Conservation (phyloP, 1,284 basidiomycete species). For the Rhodotorula sp. region DNA sequence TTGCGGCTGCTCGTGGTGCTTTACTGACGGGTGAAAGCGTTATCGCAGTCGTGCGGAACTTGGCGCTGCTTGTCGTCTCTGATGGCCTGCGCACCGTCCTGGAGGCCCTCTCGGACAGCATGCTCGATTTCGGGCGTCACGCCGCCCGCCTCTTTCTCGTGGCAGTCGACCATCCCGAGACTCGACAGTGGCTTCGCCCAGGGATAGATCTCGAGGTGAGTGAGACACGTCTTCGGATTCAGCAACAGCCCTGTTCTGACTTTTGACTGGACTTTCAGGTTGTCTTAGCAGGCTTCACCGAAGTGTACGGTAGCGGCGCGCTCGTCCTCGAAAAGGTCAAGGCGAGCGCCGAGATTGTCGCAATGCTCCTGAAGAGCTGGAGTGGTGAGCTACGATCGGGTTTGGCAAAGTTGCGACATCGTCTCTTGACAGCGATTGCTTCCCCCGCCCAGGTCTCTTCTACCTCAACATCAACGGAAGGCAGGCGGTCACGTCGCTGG, state of each 20-base stretch:
- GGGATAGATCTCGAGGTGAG: slow-evolving; percentile 81
- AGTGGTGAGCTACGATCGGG: slow-evolving; percentile 63
- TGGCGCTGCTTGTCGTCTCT: slow-evolving; percentile 74
- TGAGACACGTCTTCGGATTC: slow-evolving; percentile 49
- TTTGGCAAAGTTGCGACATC: not conserved
- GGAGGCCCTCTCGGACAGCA: slow-evolving; percentile 78
- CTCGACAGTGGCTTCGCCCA: slow-evolving; percentile 72
- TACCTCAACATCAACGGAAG: slow-evolving; percentile 91
- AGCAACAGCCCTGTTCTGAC: not conserved
- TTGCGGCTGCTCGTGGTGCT: not conserved
- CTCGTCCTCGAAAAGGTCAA: slow-evolving; percentile 72
- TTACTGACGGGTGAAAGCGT: not conserved
- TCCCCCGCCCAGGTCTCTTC: slow-evolving; percentile 66
- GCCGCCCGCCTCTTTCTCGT: slow-evolving; percentile 81
- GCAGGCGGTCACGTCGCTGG: slow-evolving; percentile 76
- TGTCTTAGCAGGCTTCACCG: slow-evolving; percentile 80
- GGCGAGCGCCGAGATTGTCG: slow-evolving; percentile 72
- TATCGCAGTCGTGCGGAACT: slow-evolving; percentile 63
- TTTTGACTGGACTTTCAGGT: slow-evolving; percentile 45
- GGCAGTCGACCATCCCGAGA: slow-evolving; percentile 80
- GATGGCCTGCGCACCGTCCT: slow-evolving; percentile 86
- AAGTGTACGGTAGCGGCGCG: slow-evolving; percentile 79
- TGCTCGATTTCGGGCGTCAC: slow-evolving; percentile 76
- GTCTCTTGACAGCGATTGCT: not conserved
- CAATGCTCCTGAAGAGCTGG: slow-evolving; percentile 86